A percentile compares a stretch with the other conserved stretches of the same genome.
These are phyloP conservation scores for Pseudogymnoascus sp. DNA, from an alignment of 2,329 filamentous ascomycete genomes.

Conservation along the genomic window DNA sequence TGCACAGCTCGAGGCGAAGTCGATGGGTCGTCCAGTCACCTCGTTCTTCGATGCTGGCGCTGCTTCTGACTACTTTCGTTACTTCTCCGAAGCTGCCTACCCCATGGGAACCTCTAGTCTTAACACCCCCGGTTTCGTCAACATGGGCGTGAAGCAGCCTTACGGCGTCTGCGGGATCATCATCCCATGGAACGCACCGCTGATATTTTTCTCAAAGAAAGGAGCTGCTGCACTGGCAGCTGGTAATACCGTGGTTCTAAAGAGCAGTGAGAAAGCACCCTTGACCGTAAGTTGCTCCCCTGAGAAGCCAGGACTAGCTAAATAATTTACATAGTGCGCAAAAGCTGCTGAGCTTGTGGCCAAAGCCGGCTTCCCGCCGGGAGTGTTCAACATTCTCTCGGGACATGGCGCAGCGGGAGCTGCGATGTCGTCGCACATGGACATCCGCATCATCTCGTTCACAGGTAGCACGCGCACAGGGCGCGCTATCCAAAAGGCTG, in stretches of 20 bases:
- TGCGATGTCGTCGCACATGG: constrained; percentile 43
- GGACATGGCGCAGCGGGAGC: constrained; percentile 48
- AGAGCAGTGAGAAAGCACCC: constrained; percentile 43
- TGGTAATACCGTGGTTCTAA: constrained; percentile 44
- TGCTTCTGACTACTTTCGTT: not conserved
- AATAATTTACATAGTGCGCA: constrained; percentile 28
- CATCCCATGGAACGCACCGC: constrained; percentile 51
- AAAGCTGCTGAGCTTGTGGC: constrained; percentile 1
- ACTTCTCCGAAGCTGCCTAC: not conserved
- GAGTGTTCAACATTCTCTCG: constrained; percentile 47
- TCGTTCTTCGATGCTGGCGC: constrained; percentile 13
- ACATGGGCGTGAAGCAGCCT: constrained; percentile 22
- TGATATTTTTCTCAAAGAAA: constrained; percentile 47
- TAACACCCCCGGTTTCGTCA: not conserved
- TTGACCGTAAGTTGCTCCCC: constrained; percentile 42
- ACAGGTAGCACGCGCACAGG: constrained; percentile 48
- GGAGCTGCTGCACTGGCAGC: constrained; percentile 51
- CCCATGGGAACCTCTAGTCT: not conserved
- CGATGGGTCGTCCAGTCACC: constrained; percentile 27
- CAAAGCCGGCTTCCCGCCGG: constrained; percentile 37
- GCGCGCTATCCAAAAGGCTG: constrained; percentile 42
- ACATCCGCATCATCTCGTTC: constrained; percentile 48
- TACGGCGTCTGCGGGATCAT: constrained; percentile 42
- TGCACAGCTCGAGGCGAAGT: constrained; percentile 46
- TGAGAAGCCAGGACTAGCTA: constrained; percentile 44